Evolutionary conservation across 2,329 filamentous ascomycete genomes (phyloP), one percentile per base, ranked within the genome.

Genomic region (Fusarium drepaniforme): DNA sequence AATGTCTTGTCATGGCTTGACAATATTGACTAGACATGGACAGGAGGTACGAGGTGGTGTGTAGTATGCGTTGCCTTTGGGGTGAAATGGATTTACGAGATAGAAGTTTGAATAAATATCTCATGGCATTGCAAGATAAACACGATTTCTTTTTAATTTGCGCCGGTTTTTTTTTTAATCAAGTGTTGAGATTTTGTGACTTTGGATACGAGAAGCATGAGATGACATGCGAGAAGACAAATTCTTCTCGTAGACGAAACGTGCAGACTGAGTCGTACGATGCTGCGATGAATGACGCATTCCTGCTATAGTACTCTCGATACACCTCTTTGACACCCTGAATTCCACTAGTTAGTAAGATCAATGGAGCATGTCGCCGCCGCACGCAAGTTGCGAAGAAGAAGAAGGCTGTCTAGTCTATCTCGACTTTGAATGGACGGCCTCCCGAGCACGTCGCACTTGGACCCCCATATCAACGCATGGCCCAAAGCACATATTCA

Each of bases 341-440:
- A n/a, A n/a, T n/a, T n/a, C n/a, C n/a, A n/a, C n/a, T n/a, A n/a
- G n/a, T n/a, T n/a, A n/a, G n/a, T n/a, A n/a, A n/a, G n/a, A 49
- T 3, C 2, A 28, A 28, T 9, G 44, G 8, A 16, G 8, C 0
- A 16, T 4, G 8, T 16, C 7, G 8, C 9, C 0, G 5, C 8
- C 21, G 3, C 5, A n/a, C 3, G 1, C 11, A 5, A 7, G 46
- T 1, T 28, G 46, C 9, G 8, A 30, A 33, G 28, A 30, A 30
- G n/a, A n/a, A n/a, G n/a, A n/a, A n/a, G n/a, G n/a, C n/a, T n/a
- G n/a, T n/a, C n/a, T n/a, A n/a, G n/a, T n/a, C n/a, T n/a, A n/a
- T n/a, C n/a, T n/a, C n/a, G n/a, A n/a, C n/a, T n/a, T n/a, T n/a
- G n/a, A n/a, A n/a, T n/a, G n/a, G n/a, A n/a, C n/a, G n/a, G n/a